Evolutionary conservation across 148 eudicot genomes (phyloP), one percentile per base, ranked within the genome.

Genomic region (Nepenthes gracilis): DNA sequence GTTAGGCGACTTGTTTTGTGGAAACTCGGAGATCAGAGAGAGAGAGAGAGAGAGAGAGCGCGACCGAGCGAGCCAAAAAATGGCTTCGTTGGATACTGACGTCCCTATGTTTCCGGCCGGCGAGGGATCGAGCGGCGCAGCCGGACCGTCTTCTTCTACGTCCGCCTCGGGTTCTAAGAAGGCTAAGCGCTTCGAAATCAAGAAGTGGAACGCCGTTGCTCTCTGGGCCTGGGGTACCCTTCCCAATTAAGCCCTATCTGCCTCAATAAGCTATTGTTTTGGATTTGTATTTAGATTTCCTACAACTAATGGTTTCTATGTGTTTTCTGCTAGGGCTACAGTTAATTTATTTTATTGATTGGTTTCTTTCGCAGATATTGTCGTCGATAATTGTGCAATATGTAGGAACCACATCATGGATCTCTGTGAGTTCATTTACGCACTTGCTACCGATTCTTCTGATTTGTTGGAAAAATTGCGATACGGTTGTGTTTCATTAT

Each of bases 401-500:
- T 87, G 95, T 74, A 78, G 97, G 73, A 90, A 90, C 59, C 97
- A 90, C 72, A 90, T 90, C 72, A 90, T 90, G 97, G 91, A 90
- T 79, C 88, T 86, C n/a, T 87, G 95, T 87, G 64, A 75, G 95
- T 40, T 23, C 23, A 23, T 23, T 23, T 23, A 23, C 23, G 23
- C 23, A 40, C 45, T 40, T 40, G 6, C 45, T 40, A 40, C 45
- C 23, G 45, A 3, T 40, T 40, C 8, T 3, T 75, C 32, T 2
- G 1, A 5, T 53, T 3, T 15, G 14, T 38, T 12, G 36, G 0
- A 1, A 34, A 11, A 6, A 40, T 10, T 55, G 35, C 9, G 2
- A 37, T 57, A 6, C 33, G 50, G 38, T 32, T 9, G 32, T 2
- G 11, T 58, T 40, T 40, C 45, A 0, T 40, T 40, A 8, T 49